A percentile compares a stretch with the other conserved stretches of the same genome.
Evolutionary conservation across 2,329 filamentous ascomycete genomes (phyloP).

Genomic region (Chrysosporium keratinophilum): DNA sequence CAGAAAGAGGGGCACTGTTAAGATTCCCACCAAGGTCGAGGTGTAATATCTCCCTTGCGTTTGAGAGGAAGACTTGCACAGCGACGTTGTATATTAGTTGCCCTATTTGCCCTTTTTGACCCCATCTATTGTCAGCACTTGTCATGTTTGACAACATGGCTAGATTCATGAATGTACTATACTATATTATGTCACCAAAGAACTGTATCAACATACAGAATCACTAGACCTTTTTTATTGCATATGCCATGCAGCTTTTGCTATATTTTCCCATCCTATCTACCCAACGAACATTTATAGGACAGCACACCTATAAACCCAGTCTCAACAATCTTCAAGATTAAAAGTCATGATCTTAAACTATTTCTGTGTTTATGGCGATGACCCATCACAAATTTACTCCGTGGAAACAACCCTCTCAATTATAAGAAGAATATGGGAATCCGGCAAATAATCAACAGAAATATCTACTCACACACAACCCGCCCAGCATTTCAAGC

Average conservation of each 20-base stretch:
- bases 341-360: too few relatives aligned
- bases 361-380: too few relatives aligned
- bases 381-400: too few relatives aligned
- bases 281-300: background rate
- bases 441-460: too few relatives aligned
- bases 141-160: background rate
- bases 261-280: background rate
- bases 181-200: background rate
- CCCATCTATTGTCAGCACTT: background rate
- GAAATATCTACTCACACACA: too few relatives aligned
- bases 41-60: conserved; percentile 23
- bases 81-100: background rate
- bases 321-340: too few relatives aligned
- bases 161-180: background rate
- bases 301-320: too few relatives aligned
- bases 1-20: conserved; percentile 52
- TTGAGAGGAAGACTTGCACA: background rate
- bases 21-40: conserved; percentile 53
- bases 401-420: too few relatives aligned
- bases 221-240: background rate
- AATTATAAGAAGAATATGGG: too few relatives aligned
- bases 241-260: too few relatives aligned
- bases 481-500: too few relatives aligned
- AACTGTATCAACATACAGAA: background rate
- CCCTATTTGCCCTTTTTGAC: too few relatives aligned